A percentile compares a stretch with the other conserved stretches of the same genome.
phyloP scores from a whole-genome alignment of 495 filamentous ascomycete genomes.

The Echria macrotheca region DNA sequence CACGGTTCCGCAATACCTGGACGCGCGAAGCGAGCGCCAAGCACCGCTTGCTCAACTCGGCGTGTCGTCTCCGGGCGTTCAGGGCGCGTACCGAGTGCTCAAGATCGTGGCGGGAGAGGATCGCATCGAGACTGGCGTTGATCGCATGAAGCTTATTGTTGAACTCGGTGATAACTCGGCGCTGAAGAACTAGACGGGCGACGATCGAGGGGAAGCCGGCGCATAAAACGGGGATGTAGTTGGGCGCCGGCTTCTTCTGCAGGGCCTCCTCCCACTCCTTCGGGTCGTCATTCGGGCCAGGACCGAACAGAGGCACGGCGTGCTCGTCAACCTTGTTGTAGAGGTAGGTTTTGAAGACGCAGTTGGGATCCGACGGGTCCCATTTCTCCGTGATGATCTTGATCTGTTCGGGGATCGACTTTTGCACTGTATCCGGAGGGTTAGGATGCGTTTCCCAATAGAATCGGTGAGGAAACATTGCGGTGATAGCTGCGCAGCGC shows the following conservation, averaged over 20 bases:
- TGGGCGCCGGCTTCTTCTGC: conserved; percentile 69
- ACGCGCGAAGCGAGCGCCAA: conserved; percentile 83
- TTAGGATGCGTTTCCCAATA: too few species aligned
- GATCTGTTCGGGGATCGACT: conserved; percentile 81
- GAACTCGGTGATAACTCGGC: conserved; percentile 64
- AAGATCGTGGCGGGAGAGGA: conserved; percentile 78
- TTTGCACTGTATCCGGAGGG: conserved; percentile 52
- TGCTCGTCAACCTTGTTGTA: conserved; percentile 86
- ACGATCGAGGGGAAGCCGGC: conserved; percentile 56
- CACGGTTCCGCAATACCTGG: conserved; percentile 83
- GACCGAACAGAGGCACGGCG: conserved; percentile 74
- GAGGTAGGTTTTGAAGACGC: conserved; percentile 83
- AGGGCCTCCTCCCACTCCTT: conserved; percentile 92
- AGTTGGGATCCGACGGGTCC: conserved; percentile 63
- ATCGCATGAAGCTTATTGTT: conserved; percentile 84
- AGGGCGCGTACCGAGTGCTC: conserved; percentile 71
- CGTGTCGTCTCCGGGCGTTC: conserved; percentile 75
- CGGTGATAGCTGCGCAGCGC: too few species aligned
- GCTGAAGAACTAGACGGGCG: conserved; percentile 71
- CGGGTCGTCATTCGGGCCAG: conserved; percentile 68
- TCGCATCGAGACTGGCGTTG: conserved; percentile 71
- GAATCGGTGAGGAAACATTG: not conserved
- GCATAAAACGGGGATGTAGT: conserved; percentile 66
- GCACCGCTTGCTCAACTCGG: conserved; percentile 72
- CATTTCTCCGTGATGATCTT: conserved; percentile 74